A percentile compares a stretch with the other conserved stretches of the same genome.
These are phyloP conservation scores for Purpureocillium lavendulum DNA, from an alignment of 2,329 filamentous ascomycete genomes.

Conservation along the genomic window DNA sequence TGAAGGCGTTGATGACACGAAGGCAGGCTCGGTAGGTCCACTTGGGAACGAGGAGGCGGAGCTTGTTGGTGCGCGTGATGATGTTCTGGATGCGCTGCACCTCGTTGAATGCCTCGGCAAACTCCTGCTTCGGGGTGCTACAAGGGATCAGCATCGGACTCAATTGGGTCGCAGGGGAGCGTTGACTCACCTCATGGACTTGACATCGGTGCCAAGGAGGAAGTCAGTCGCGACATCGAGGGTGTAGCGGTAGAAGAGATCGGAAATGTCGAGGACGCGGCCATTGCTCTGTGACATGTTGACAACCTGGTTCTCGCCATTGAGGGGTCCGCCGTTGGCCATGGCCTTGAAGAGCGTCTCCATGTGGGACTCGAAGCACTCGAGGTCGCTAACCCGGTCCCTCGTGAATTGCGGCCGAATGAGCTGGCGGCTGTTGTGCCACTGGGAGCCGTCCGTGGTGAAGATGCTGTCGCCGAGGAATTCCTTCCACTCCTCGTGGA, in stretches of 20 bases:
- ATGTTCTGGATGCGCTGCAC: slow-evolving; percentile 68
- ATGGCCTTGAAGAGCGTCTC: slow-evolving; percentile 64
- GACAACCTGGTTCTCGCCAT: slow-evolving; percentile 54
- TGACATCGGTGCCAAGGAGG: slow-evolving; percentile 68
- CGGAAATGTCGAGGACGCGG: slow-evolving; percentile 57
- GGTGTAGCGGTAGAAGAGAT: slow-evolving; percentile 78
- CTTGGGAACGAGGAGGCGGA: slow-evolving; percentile 56
- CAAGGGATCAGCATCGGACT: background rate
- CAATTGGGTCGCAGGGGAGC: background rate
- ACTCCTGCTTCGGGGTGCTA: slow-evolving; percentile 53
- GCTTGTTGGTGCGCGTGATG: slow-evolving; percentile 55
- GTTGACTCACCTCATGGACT: slow-evolving; percentile 40
- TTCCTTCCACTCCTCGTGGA: slow-evolving; percentile 66
- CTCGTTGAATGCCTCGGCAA: slow-evolving; percentile 72
- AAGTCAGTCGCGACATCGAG: slow-evolving; percentile 85
- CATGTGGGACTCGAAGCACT: slow-evolving; percentile 74
- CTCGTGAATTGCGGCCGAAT: slow-evolving; percentile 82
- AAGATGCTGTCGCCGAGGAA: slow-evolving; percentile 71
- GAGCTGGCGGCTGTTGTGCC: slow-evolving; percentile 74
- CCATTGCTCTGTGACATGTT: slow-evolving; percentile 54
- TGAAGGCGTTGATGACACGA: slow-evolving; percentile 63
- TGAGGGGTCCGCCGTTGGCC: slow-evolving; percentile 45
- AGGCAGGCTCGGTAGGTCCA: slow-evolving; percentile 55
- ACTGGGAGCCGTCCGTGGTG: slow-evolving; percentile 68
- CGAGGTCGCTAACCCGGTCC: slow-evolving; percentile 73